Conservation (phyloP, 768 basidiomycete species). For the Xanthoconium purpureum region DNA sequence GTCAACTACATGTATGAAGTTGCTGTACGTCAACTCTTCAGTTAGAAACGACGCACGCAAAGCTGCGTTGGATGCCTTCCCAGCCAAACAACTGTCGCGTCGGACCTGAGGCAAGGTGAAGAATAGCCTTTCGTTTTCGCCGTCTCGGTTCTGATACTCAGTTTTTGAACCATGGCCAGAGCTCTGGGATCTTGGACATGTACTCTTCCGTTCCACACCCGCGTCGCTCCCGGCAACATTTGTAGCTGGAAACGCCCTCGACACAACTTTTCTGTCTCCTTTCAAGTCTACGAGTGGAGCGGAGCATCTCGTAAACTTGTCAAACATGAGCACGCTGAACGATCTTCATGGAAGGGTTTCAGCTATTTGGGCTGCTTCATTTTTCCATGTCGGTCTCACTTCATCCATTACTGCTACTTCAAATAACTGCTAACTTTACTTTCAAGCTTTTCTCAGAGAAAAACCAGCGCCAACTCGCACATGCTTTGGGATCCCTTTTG, state of each 20-base stretch:
- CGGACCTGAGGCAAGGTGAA: constrained; percentile 39
- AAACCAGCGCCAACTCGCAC: constrained; percentile 24
- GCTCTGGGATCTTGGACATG: constrained; percentile 62
- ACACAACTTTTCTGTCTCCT: constrained; percentile 41
- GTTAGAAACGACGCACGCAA: constrained; percentile 43
- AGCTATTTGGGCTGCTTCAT: constrained; percentile 46
- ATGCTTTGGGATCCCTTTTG: constrained; percentile 26
- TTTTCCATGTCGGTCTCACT: constrained; percentile 35
- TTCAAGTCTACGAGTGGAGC: constrained; percentile 10
- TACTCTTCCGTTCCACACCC: constrained; percentile 52
- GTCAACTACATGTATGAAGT: not conserved
- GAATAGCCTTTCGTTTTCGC: not conserved
- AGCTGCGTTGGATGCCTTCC: constrained; percentile 42
- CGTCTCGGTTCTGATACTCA: not conserved
- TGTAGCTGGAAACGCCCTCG: constrained; percentile 53
- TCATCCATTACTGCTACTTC: constrained; percentile 20
- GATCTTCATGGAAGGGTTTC: constrained; percentile 46
- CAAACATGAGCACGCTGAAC: constrained; percentile 39
- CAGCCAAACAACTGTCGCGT: constrained; percentile 34
- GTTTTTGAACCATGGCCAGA: constrained; percentile 30
- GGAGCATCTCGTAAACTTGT: constrained; percentile 28
- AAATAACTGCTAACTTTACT: constrained; percentile 20
- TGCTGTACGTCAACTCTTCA: constrained; percentile 6
- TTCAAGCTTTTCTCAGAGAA: constrained; percentile 26
- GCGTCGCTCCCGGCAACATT: constrained; percentile 54